Conservation (phyloP, 371 early-diverging fungal genomes). For the Choanephora cucurbitarum region DNA sequence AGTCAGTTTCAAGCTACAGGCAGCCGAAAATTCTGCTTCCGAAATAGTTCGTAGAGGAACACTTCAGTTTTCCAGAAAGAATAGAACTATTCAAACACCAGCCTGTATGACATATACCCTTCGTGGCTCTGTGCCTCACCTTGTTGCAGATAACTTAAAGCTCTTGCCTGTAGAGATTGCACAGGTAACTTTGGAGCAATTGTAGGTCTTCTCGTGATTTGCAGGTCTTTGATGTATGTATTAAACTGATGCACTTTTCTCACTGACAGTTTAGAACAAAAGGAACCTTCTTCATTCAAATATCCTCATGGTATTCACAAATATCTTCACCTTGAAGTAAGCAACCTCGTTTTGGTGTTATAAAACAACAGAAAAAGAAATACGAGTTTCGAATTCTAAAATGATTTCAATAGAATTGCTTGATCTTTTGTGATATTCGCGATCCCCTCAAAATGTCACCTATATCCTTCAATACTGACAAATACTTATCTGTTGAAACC, state of each 20-base stretch:
- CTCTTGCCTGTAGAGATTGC: constrained; percentile 48
- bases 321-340: constrained; percentile 55
- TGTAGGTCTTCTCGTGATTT: constrained; percentile 42
- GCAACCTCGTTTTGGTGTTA: not conserved
- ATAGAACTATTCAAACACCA: constrained; percentile 62
- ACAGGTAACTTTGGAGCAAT: constrained; percentile 59
- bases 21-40: constrained; percentile 20
- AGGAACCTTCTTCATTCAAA: constrained; percentile 47
- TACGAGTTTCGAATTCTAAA: too few relatives aligned
- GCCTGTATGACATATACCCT: constrained; percentile 70
- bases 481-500: constrained; percentile 66
- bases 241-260: not conserved
- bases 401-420: constrained; percentile 27
- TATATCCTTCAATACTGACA: constrained; percentile 60
- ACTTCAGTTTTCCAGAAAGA: constrained; percentile 40
- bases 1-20: constrained; percentile 25
- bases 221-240: not conserved
- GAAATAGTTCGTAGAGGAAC: constrained; percentile 38
- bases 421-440: constrained; percentile 66
- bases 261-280: constrained; percentile 43
- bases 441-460: constrained; percentile 58
- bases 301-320: constrained; percentile 58
- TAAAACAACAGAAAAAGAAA: not conserved
- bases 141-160: constrained; percentile 66
- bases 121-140: constrained; percentile 75